Evolutionary conservation across 1,139 yeast species (phyloP).

Genomic region (Geotrichum candidum): DNA sequence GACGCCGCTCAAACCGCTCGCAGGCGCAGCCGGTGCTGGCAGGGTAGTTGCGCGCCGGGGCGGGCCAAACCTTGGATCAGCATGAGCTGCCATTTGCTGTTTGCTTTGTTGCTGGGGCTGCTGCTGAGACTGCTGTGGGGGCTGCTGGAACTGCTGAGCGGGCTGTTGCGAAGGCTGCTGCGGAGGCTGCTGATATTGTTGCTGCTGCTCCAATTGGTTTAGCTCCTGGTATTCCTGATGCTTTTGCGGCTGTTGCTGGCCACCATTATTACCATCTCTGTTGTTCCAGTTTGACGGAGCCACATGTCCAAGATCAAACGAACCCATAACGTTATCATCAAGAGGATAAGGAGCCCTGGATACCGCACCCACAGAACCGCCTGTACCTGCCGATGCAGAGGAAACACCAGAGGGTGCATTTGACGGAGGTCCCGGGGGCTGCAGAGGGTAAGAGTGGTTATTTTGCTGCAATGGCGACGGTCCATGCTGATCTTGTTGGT

Average conservation of each 20-base stretch:
- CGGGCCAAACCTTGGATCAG: conserved; percentile 4
- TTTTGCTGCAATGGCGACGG: not conserved
- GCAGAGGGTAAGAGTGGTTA: not conserved
- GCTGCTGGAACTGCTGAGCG: too few relatives aligned
- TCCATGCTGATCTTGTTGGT: not conserved
- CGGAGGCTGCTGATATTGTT: not conserved
- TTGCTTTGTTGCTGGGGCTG: not conserved
- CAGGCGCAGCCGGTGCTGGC: conserved; percentile 1
- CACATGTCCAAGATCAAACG: conserved; percentile 7
- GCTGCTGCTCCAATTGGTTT: conserved; percentile 11
- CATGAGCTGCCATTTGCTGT: conserved; percentile 6
- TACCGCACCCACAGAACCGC: not conserved
- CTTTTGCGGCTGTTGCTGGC: not conserved
- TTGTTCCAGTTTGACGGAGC: conserved; percentile 16
- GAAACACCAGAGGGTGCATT: not conserved
- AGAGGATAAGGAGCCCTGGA: conserved; percentile 18
- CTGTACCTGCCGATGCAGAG: not conserved
- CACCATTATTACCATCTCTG: not conserved
- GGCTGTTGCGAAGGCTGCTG: not conserved
- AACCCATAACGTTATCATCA: conserved; percentile 16
- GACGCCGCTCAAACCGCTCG: not conserved
- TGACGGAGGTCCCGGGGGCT: not conserved
- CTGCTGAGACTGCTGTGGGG: not conserved
- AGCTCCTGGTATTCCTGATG: conserved; percentile 6
- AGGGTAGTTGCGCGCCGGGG: conserved; percentile 2